A percentile compares a stretch with the other conserved stretches of the same genome.
Conservation (phyloP, 2,329 filamentous ascomycete species). For the Pseudopyricularia cyperi region DNA sequence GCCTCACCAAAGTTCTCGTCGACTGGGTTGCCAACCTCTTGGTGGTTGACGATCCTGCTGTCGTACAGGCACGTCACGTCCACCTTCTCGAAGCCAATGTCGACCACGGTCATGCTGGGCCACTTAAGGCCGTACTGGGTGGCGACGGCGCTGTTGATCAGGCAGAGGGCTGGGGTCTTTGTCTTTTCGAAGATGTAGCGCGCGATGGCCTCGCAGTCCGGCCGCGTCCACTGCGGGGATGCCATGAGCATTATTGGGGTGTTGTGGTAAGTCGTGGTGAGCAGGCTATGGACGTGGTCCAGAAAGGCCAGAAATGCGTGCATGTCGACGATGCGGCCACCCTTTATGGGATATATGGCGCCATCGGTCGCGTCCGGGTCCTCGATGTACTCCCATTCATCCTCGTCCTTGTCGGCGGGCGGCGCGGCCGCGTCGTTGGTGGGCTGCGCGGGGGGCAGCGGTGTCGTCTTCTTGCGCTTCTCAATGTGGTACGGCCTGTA, state of each 20-base stretch:
- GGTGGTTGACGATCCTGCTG: conserved; percentile 58
- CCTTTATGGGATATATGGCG: conserved; percentile 68
- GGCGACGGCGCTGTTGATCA: conserved; percentile 81
- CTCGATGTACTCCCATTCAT: conserved; percentile 66
- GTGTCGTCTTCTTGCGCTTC: conserved; percentile 43
- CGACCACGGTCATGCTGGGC: conserved; percentile 71
- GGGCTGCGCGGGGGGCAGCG: conserved; percentile 7
- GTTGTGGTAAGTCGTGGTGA: conserved; percentile 90
- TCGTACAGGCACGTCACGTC: conserved; percentile 87
- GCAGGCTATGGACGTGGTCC: conserved; percentile 77
- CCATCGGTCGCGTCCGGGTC: conserved; percentile 79
- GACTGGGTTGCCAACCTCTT: conserved; percentile 45
- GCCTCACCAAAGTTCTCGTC: conserved; percentile 22
- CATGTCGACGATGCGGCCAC: conserved; percentile 82
- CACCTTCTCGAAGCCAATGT: conserved; percentile 85
- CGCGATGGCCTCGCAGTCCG: conserved; percentile 75
- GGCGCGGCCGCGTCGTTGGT: conserved; percentile 33
- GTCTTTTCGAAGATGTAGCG: conserved; percentile 97
- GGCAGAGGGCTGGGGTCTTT: conserved; percentile 79
- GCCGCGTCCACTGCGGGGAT: conserved; percentile 80
- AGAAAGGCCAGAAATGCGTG: conserved; percentile 86
- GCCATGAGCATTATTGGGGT: conserved; percentile 86
- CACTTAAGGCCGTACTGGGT: conserved; percentile 71
- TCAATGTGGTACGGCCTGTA: conserved; percentile 66
- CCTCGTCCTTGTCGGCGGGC: conserved; percentile 13